Conservation (phyloP, 2,329 filamentous ascomycete species). For the Blastomyces parvus region DNA sequence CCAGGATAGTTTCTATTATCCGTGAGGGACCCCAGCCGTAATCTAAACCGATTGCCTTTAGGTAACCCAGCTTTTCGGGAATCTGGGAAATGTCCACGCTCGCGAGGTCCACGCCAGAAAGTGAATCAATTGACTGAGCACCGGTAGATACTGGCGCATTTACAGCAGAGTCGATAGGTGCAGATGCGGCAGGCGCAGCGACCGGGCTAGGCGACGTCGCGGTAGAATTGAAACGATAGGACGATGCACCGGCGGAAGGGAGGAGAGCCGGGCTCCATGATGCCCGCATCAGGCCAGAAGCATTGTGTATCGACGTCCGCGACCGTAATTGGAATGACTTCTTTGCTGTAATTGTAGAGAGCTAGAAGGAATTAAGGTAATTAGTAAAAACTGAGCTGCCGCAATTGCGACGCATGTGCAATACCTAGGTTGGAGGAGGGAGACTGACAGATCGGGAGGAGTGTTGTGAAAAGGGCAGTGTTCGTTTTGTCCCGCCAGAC, state of each 20-base stretch:
- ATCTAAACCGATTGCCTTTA: conserved; percentile 73
- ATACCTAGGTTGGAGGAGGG: not conserved
- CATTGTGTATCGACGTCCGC: conserved; percentile 5
- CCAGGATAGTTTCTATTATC: conserved; percentile 63
- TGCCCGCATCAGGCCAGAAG: not conserved
- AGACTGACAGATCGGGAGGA: conserved; percentile 31
- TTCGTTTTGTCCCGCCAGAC: conserved; percentile 29
- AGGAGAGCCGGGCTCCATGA: conserved; percentile 2
- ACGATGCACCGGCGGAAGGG: conserved; percentile 14
- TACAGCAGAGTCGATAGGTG: conserved; percentile 12
- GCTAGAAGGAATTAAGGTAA: conserved; percentile 9
- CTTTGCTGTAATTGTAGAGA: conserved; percentile 14
- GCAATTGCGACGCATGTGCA: not conserved
- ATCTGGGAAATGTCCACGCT: conserved; percentile 43
- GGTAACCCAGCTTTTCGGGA: conserved; percentile 69
- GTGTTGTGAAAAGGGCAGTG: conserved; percentile 22
- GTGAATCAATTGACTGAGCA: conserved; percentile 11
- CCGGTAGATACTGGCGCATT: conserved; percentile 13
- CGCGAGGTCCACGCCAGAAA: conserved; percentile 20
- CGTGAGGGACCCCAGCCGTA: conserved; percentile 75
- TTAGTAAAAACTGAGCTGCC: not conserved
- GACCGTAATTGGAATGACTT: conserved; percentile 8
- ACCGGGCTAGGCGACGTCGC: conserved; percentile 18
- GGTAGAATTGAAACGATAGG: conserved; percentile 31
- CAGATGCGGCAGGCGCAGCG: conserved; percentile 14